phyloP scores from a whole-genome alignment of 2,329 filamentous ascomycete species.

The Clonostachys chloroleuca region DNA sequence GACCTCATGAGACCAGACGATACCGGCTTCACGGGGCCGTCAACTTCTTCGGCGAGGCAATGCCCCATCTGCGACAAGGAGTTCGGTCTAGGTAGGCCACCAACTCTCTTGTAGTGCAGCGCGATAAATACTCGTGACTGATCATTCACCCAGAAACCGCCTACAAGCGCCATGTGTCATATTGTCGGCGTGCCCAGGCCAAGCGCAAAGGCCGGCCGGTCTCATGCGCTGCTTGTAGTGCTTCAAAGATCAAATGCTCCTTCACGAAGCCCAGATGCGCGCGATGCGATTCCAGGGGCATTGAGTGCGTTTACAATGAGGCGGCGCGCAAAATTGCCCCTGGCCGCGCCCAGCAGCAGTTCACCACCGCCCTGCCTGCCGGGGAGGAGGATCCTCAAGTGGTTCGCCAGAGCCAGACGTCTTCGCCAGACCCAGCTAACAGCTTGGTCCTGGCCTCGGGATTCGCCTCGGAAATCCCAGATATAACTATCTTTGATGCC shows the following conservation, averaged over 20 bases:
- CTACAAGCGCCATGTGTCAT: conserved; percentile 15
- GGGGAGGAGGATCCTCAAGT: not conserved
- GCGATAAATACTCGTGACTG: not conserved
- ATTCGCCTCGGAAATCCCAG: not conserved
- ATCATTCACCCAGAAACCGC: conserved; percentile 7
- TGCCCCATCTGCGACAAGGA: too few relatives aligned
- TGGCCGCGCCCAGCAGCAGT: not conserved
- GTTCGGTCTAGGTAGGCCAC: too few relatives aligned
- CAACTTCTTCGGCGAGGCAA: too few relatives aligned
- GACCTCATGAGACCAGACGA: too few relatives aligned
- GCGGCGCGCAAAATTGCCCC: too few relatives aligned
- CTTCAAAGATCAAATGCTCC: conserved; percentile 13
- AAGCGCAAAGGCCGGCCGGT: conserved; percentile 13
- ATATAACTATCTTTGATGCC: not conserved
- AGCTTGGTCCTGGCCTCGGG: not conserved
- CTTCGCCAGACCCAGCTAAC: too few relatives aligned
- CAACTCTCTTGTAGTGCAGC: too few relatives aligned
- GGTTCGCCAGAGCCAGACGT: too few relatives aligned
- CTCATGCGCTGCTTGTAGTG: conserved; percentile 11
- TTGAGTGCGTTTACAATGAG: conserved; percentile 8
- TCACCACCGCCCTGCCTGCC: not conserved
- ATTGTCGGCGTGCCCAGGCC: conserved; percentile 13
- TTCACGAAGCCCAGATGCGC: conserved; percentile 12
- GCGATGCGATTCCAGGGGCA: conserved; percentile 7
- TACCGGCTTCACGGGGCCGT: too few relatives aligned